A percentile compares a stretch with the other conserved stretches of the same genome.
Conservation (phyloP, 805 yeast genomes). For the Sporopachydermia quercuum region DNA sequence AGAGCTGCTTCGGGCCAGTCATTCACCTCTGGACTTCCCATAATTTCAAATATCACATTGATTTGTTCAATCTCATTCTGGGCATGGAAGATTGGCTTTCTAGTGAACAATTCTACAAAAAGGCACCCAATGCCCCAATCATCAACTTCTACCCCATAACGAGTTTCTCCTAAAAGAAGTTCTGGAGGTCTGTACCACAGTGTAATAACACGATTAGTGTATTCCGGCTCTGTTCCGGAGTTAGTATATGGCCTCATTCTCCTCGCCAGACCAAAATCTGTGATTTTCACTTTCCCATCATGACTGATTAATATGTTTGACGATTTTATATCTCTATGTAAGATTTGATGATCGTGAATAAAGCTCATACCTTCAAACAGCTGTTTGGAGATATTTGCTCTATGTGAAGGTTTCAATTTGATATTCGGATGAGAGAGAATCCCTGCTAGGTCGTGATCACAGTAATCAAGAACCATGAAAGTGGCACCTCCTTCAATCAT, state of each 20-base stretch:
- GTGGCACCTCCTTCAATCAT: conserved; percentile 66
- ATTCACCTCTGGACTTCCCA: conserved; percentile 72
- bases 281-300: conserved; percentile 50
- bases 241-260: conserved; percentile 46
- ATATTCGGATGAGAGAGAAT: conserved; percentile 65
- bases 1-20: conserved; percentile 69
- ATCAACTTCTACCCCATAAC: conserved; percentile 82
- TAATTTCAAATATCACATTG: conserved; percentile 53
- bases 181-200: conserved; percentile 98
- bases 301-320: conserved; percentile 58
- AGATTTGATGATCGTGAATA: conserved; percentile 49
- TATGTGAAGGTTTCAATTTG: conserved; percentile 41
- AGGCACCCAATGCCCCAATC: conserved; percentile 97
- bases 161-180: conserved; percentile 75
- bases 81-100: conserved; percentile 73
- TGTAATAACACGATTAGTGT: conserved; percentile 91
- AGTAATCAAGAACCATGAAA: conserved; percentile 84
- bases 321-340: conserved; percentile 74
- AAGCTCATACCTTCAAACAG: conserved; percentile 54
- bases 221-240: conserved; percentile 50
- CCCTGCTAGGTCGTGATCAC: conserved; percentile 89
- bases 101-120: conserved; percentile 63
- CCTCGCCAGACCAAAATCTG: conserved; percentile 75
- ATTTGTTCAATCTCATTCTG: conserved; percentile 78
- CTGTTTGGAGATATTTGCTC: conserved; percentile 53